phyloP scores from a whole-genome alignment of 768 basidiomycete species.

The Suillus discolor region DNA sequence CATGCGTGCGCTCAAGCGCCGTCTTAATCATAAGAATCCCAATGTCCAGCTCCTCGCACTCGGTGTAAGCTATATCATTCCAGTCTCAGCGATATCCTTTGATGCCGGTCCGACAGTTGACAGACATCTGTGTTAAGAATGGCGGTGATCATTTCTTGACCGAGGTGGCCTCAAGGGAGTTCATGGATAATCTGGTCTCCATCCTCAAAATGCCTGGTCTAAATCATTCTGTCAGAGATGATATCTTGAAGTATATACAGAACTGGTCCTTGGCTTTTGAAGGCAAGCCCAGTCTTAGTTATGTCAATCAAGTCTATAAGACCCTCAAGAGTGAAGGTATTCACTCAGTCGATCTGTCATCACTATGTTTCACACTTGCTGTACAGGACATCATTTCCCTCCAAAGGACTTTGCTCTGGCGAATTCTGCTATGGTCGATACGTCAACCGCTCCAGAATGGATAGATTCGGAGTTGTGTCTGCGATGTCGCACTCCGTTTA shows the following conservation, averaged over 20 bases:
- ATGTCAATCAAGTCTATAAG: conserved; percentile 82
- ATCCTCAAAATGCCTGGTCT: conserved; percentile 78
- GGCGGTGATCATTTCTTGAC: conserved; percentile 89
- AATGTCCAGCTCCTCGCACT: conserved; percentile 92
- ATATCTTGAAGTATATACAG: conserved; percentile 80
- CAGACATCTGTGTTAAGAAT: conserved; percentile 95
- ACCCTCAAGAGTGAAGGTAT: conserved; percentile 74
- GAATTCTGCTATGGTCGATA: conserved; percentile 86
- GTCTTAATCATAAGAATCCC: conserved; percentile 92
- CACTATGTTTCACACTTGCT: conserved; percentile 2
- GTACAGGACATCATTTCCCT: conserved; percentile 79
- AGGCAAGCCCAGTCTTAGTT: conserved; percentile 70
- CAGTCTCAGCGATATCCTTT: background rate
- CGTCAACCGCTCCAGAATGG: conserved; percentile 94
- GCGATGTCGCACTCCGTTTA: conserved; percentile 87
- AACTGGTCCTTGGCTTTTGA: conserved; percentile 94
- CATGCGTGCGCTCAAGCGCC: conserved; percentile 84
- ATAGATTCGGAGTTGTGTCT: conserved; percentile 95
- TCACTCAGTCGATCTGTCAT: background rate
- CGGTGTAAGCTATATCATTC: conserved; percentile 53
- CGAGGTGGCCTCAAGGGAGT: conserved; percentile 87
- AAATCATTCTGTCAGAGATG: conserved; percentile 82
- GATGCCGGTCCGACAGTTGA: conserved; percentile 53
- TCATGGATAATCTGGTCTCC: conserved; percentile 91
- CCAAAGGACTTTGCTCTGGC: conserved; percentile 71